Conservation (phyloP, 352 stramenopile species). For the Pythium phragmiticola region DNA sequence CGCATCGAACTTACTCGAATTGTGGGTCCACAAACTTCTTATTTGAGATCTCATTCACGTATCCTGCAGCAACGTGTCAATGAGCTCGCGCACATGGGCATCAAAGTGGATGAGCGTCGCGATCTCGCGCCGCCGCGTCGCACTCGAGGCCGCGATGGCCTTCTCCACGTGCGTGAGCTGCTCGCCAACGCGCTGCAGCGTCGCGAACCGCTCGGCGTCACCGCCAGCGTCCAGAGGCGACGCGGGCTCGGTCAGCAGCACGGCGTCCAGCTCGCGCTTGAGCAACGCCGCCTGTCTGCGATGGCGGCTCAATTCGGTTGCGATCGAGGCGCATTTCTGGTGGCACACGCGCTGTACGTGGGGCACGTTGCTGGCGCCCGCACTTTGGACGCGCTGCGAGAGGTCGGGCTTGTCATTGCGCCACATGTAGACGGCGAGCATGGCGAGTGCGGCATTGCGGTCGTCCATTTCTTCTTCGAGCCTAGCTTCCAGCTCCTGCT, state of each 20-base stretch:
- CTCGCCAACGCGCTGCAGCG: conserved; percentile 8
- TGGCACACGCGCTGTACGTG: conserved; percentile 15
- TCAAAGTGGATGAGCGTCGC: conserved; percentile 26
- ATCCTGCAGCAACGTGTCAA: conserved; percentile 9
- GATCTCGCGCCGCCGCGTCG: conserved; percentile 11
- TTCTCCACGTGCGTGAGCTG: conserved; percentile 11
- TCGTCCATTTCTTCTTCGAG: conserved; percentile 36
- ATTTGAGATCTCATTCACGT: neutral
- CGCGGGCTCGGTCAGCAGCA: neutral
- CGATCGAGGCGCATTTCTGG: neutral
- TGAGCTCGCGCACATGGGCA: conserved; percentile 16
- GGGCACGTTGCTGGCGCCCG: neutral
- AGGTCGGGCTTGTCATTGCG: conserved; percentile 11
- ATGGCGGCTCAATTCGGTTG: conserved; percentile 1
- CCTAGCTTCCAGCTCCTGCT: conserved; percentile 34
- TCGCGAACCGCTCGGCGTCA: neutral
- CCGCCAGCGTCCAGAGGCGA: neutral
- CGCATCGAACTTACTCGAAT: conserved; percentile 5
- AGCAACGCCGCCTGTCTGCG: neutral
- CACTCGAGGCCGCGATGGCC: neutral
- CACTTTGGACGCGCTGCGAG: neutral
- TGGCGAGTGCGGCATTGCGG: conserved; percentile 41
- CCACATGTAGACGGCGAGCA: conserved; percentile 39
- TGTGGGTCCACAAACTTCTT: neutral
- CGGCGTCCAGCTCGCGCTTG: conserved; percentile 9